Base-by-base conservation (phyloP, 106 monocot genomes). In the Dendrobium officinale region DNA sequence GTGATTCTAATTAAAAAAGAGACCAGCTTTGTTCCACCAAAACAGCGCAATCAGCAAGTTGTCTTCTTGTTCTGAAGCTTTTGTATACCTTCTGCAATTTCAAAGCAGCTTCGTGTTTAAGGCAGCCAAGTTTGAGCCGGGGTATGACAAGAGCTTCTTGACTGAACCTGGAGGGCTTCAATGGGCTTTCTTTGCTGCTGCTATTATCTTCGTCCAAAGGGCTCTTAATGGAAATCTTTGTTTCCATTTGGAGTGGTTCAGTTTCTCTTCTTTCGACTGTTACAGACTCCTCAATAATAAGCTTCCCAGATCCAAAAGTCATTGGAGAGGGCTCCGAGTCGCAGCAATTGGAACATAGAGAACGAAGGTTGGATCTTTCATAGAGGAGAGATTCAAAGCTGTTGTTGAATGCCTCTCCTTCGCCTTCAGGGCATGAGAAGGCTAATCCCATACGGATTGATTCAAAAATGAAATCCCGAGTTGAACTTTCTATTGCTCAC, bases 31-130 rank as follows among this genome's bases (percentile, higher is more conserved):
- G 97, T 74, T 93, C 93, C 1, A 92, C 90, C 41, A 96, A 86
- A 75, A 96, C 96, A 10, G 96, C 96, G 19, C 96, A 96, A 82
- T 96, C 96, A 1, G 96, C 96, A 9, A 96, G 96, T 85, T 90
- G 87, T 44, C 96, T 88, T 79, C 96, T 87, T 4, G 96, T 96
- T 26, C 96, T 67, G 43, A 96, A 96, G 73, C 96, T 93, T 84
- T 90, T 93, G 80, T 96, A 96, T 20, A 96, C 93, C 84, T 93
- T 96, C 87, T 93, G 96, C 81, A 96, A 55, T 61, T 87, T 91
- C 42, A 96, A 77, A 0, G 96, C 93, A 31, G 96, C 93, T 64
- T 86, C 79, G 72, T 91, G 87, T 29, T 90, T 87, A 0, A 90
- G 83, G 77, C 83, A 74, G 24, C 49, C 78, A 7, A 47, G 9